A percentile compares a stretch with the other conserved stretches of the same genome.
These are phyloP conservation scores for Amanita fuliginea DNA, from an alignment of 768 basidiomycete genomes.

Conservation along the genomic window DNA sequence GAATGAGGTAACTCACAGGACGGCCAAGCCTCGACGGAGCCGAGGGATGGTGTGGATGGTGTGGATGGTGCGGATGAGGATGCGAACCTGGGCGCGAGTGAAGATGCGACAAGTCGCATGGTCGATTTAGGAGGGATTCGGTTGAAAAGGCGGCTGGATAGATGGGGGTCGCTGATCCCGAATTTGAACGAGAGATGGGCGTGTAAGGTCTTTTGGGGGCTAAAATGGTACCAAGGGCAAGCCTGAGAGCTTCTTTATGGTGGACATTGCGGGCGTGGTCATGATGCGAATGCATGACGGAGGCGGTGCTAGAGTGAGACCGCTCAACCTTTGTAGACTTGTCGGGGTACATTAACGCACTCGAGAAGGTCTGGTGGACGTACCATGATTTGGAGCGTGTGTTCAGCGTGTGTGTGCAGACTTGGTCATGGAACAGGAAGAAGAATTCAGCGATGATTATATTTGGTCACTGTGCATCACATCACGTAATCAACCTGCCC, in stretches of 20 bases:
- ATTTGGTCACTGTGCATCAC: background rate
- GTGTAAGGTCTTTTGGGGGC: slow-evolving; percentile 45
- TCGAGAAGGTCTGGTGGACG: background rate
- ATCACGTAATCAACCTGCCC: background rate
- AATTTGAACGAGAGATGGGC: slow-evolving; percentile 26
- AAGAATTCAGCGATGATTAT: background rate
- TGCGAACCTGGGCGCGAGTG: slow-evolving; percentile 18
- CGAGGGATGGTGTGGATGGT: slow-evolving; percentile 9
- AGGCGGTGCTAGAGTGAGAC: background rate
- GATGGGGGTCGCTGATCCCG: slow-evolving; percentile 43
- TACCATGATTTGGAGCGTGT: background rate
- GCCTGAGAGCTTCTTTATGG: slow-evolving; percentile 39
- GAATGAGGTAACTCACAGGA: background rate
- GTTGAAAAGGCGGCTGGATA: slow-evolving; percentile 16
- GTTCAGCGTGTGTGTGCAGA: background rate
- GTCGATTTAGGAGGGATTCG: slow-evolving; percentile 10
- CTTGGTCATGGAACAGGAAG: background rate
- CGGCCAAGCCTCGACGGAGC: slow-evolving; percentile 11
- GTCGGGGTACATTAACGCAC: background rate
- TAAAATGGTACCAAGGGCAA: slow-evolving; percentile 51
- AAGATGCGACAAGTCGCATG: slow-evolving; percentile 16
- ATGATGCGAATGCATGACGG: background rate
- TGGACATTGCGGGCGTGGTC: slow-evolving; percentile 16
- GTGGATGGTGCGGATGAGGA: slow-evolving; percentile 14
- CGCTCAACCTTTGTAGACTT: slow-evolving; percentile 4